phyloP scores from a whole-genome alignment of 495 filamentous ascomycete species.

The Neurospora pannonica region DNA sequence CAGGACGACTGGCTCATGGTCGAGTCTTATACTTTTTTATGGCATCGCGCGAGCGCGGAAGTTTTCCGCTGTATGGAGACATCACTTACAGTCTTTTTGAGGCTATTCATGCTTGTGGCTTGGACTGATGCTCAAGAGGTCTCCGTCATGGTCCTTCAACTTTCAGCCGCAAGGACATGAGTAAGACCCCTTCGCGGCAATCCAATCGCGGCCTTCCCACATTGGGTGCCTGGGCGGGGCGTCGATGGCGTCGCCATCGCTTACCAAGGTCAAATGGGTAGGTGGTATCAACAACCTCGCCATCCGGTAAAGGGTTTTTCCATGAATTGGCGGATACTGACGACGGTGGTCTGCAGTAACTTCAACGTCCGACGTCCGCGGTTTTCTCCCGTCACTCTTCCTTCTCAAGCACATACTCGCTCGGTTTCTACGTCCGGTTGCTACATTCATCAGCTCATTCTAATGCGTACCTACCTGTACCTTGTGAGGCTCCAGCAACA shows the following conservation, averaged over 20 bases:
- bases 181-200: not conserved
- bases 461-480: not conserved
- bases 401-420: not conserved
- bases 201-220: not conserved
- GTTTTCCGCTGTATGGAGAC: not conserved
- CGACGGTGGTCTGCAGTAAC: not conserved
- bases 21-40: not conserved
- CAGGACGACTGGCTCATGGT: not conserved
- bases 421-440: not conserved
- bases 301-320: not conserved
- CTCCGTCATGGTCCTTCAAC: not conserved
- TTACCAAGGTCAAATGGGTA: not conserved
- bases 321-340: not conserved
- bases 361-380: not conserved
- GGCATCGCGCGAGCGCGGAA: not conserved
- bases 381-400: not conserved
- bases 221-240: not conserved
- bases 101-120: not conserved
- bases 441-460: not conserved
- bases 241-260: not conserved
- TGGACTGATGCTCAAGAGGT: not conserved
- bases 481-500: not conserved
- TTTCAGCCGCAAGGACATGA: not conserved
- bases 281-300: not conserved
- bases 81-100: not conserved